These are phyloP conservation scores for Przewalskia tangutica DNA, from an alignment of 257 asterid species.

Conservation along the genomic window DNA sequence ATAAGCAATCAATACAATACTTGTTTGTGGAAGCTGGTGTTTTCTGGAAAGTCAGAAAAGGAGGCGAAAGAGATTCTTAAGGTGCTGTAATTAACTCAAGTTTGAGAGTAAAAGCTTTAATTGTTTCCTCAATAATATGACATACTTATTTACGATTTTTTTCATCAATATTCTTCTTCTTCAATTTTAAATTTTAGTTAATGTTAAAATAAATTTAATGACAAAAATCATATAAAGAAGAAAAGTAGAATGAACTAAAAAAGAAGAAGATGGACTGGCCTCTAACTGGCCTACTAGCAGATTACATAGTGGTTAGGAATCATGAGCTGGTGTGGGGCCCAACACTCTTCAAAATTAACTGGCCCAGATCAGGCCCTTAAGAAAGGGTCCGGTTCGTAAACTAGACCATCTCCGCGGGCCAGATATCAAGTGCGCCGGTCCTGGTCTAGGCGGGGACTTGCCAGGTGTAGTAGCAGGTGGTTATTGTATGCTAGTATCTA, in stretches of 20 bases:
- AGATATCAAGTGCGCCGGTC: background rate
- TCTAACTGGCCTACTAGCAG: background rate
- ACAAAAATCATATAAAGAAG: background rate
- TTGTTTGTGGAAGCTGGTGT: constrained; percentile 62
- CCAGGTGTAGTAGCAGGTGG: background rate
- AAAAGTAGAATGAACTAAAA: background rate
- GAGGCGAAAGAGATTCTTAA: constrained; percentile 53
- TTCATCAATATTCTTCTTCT: background rate
- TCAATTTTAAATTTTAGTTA: background rate
- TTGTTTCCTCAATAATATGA: background rate
- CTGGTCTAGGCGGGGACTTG: background rate
- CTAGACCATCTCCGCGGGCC: background rate
- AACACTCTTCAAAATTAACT: background rate
- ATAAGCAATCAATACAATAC: constrained; percentile 48
- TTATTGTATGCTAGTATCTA: background rate
- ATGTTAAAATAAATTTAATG: background rate
- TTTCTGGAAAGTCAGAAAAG: constrained; percentile 43
- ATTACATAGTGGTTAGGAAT: background rate
- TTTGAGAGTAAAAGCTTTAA: background rate
- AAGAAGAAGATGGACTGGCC: background rate
- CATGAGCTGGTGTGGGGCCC: background rate
- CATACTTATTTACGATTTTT: background rate
- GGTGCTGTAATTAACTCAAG: constrained; percentile 20
- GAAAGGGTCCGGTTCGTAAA: background rate
- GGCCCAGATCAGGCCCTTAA: background rate